Conservation (phyloP, 2,329 filamentous ascomycete species). For the Pseudocercospora cruenta region DNA sequence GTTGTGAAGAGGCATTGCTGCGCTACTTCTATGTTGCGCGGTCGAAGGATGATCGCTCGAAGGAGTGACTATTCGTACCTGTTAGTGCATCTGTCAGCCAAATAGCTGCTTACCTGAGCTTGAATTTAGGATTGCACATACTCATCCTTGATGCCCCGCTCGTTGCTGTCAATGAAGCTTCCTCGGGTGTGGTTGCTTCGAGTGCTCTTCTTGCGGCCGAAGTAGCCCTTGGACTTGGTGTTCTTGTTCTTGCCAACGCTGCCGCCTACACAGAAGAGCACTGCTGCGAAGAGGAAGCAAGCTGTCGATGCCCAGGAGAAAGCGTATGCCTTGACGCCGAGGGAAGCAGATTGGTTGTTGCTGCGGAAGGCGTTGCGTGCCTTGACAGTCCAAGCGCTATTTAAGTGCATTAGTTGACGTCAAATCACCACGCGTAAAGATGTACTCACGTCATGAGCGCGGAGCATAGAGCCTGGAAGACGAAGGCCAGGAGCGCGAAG, state of each 20-base stretch:
- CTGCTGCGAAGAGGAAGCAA: conserved; percentile 65
- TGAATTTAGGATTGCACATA: conserved; percentile 55
- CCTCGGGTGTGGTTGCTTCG: conserved; percentile 54
- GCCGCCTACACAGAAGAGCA: conserved; percentile 69
- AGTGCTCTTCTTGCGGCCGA: conserved; percentile 54
- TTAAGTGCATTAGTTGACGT: conserved; percentile 27
- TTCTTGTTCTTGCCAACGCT: conserved; percentile 52
- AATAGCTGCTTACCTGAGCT: background rate
- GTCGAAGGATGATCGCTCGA: conserved; percentile 8
- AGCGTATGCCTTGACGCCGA: conserved; percentile 72
- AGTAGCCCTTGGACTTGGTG: conserved; percentile 44
- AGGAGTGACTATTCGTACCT: conserved; percentile 16
- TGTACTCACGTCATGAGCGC: conserved; percentile 73
- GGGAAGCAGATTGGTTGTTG: conserved; percentile 58
- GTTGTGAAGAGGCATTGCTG: background rate
- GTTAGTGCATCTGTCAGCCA: conserved; percentile 8
- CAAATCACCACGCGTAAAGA: background rate
- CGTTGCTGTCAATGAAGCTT: conserved; percentile 59
- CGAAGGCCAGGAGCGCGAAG: conserved; percentile 62
- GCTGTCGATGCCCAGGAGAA: conserved; percentile 76
- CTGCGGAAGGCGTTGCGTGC: conserved; percentile 68
- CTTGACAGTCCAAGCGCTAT: conserved; percentile 68
- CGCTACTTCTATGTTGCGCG: conserved; percentile 5
- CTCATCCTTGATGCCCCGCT: conserved; percentile 70
- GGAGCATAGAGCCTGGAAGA: conserved; percentile 70